phyloP scores from a whole-genome alignment of 2,329 filamentous ascomycete genomes.

The Talaromyces sp. region DNA sequence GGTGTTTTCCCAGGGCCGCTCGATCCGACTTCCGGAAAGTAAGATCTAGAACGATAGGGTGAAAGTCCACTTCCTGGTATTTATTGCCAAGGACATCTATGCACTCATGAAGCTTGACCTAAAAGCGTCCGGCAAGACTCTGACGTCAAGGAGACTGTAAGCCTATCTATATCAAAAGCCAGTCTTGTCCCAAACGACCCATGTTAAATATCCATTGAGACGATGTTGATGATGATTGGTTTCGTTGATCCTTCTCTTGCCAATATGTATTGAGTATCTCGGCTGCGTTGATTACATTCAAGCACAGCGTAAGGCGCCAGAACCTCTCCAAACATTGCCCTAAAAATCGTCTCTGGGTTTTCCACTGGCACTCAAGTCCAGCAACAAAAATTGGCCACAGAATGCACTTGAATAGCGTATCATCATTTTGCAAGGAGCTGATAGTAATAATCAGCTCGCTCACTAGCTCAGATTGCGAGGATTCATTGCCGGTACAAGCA shows the following conservation, averaged over 20 bases:
- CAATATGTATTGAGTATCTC: slow-evolving; percentile 23
- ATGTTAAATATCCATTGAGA: slow-evolving; percentile 26
- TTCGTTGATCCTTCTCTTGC: slow-evolving; percentile 11
- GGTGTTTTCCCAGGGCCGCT: slow-evolving; percentile 21
- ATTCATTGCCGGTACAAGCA: slow-evolving; percentile 15
- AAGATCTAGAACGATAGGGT: slow-evolving; percentile 28
- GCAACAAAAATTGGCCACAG: slow-evolving; percentile 31
- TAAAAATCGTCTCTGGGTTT: slow-evolving; percentile 19
- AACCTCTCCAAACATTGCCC: slow-evolving; percentile 21
- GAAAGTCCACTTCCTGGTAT: slow-evolving; percentile 15
- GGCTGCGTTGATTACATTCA: slow-evolving; percentile 27
- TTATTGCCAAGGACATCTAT: slow-evolving; percentile 16
- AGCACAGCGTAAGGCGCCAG: slow-evolving; percentile 25
- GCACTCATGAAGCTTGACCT: slow-evolving; percentile 27
- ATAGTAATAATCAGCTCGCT: slow-evolving; percentile 20
- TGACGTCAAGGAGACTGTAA: slow-evolving; percentile 14
- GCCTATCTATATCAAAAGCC: slow-evolving; percentile 23
- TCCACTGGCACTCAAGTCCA: slow-evolving; percentile 22
- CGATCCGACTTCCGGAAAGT: slow-evolving; percentile 24
- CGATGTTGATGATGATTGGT: background rate
- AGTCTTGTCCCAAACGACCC: slow-evolving; percentile 21
- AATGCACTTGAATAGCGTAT: slow-evolving; percentile 25
- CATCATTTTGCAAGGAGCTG: slow-evolving; percentile 17
- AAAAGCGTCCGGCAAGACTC: slow-evolving; percentile 36
- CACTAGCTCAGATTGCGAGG: slow-evolving; percentile 10